Evolutionary conservation across 306 rosid species (phyloP), one percentile per base, ranked within the genome.

Genomic region (Vigna trinervia): DNA sequence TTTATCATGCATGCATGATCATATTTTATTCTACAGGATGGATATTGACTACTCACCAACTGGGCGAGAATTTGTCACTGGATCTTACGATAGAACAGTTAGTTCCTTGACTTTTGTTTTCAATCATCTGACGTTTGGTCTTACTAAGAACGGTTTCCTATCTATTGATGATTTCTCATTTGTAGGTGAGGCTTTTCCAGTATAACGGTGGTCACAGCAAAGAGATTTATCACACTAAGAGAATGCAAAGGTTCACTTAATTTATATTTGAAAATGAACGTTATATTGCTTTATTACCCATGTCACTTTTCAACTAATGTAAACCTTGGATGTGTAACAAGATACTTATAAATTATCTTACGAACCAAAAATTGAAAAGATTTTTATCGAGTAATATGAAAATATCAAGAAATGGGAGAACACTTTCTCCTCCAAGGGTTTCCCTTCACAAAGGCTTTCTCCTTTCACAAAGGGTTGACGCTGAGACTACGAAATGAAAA

Each of bases 1-100:
- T 60, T 46, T 6, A 4, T 43, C 23, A 0, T 13, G 11, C 54
- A 43, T 32, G 64, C 59, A 20, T 64, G 56, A 74, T 85, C 38
- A 26, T 58, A 6, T 51, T 41, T 64, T 69, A 20, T 34, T 80
- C 75, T 80, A 26, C 89, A 95, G 99, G 75, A 87, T 92, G 97
- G 99, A 92, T 78, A 89, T 95, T 73, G 97, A 95, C 84, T 95
- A 84, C 78, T 90, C 99, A 65, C 99, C 99, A 82, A 90, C 97
- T 75, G 99, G 99, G 43, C 90, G 97, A 65, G 99, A 95, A 83
- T 95, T 95, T 86, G 99, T 95, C 46, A 95, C 99, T 53, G 99
- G 97, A 61, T 92, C 99, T 71, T 92, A 95, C 78, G 99, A 95
- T 84, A 90, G 97, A 89, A 88, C 99, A 22, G 99, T 95, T 84